A percentile compares a stretch with the other conserved stretches of the same genome.
phyloP scores from a whole-genome alignment of 1,139 yeast genomes.

The Blastobotrys capitulatus region DNA sequence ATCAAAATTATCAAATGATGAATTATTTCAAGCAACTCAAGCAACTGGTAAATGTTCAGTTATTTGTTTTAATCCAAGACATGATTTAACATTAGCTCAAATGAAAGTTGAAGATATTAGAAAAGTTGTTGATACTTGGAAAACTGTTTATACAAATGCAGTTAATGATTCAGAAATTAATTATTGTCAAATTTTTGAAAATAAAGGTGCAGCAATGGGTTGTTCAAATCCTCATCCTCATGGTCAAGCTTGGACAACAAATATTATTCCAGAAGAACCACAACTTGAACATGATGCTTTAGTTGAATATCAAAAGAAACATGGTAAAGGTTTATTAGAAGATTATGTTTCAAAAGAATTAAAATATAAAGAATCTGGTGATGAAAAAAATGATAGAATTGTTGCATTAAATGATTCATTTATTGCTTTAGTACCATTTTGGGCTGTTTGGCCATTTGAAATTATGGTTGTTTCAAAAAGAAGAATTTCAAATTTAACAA shows the following conservation, averaged over 20 bases:
- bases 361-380: conserved; percentile 36
- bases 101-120: conserved; percentile 45
- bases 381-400: conserved; percentile 36
- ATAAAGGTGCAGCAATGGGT: conserved; percentile 78
- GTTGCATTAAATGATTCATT: conserved; percentile 59
- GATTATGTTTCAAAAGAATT: conserved; percentile 62
- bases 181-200: conserved; percentile 70
- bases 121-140: conserved; percentile 57
- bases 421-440: conserved; percentile 69
- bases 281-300: conserved; percentile 50
- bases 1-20: conserved; percentile 27
- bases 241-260: conserved; percentile 72
- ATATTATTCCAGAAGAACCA: conserved; percentile 65
- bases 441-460: conserved; percentile 86
- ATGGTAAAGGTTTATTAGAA: conserved; percentile 49
- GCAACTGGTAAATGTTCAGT: conserved; percentile 68
- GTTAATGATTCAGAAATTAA: conserved; percentile 39
- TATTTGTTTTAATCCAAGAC: conserved; percentile 71
- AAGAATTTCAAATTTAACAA: conserved; percentile 46
- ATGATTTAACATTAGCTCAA: conserved; percentile 59
- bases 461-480: conserved; percentile 54
- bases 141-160: conserved; percentile 46
- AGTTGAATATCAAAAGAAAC: conserved; percentile 40
- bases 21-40: conserved; percentile 51
- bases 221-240: conserved; percentile 82